A percentile compares a stretch with the other conserved stretches of the same genome.
These are phyloP conservation scores for Drechslera avenae DNA, from an alignment of 2,329 filamentous ascomycete species.

Conservation along the genomic window DNA sequence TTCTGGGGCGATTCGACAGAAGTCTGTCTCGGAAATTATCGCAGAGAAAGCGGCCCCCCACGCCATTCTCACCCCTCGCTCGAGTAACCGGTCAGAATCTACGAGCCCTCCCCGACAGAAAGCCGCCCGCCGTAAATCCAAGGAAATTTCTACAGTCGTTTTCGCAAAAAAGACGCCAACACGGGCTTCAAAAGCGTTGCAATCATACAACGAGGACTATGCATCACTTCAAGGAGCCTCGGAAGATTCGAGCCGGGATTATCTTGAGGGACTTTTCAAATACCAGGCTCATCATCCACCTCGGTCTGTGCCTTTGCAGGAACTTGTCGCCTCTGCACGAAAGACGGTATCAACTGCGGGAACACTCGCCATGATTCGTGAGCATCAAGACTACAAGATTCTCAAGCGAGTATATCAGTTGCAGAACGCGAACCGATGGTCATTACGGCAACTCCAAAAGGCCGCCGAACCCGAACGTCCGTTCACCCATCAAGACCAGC, in stretches of 20 bases:
- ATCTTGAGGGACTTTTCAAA: conserved; percentile 66
- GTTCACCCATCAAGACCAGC: conserved; percentile 80
- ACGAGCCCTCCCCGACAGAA: conserved; percentile 33
- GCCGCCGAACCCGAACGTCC: conserved; percentile 79
- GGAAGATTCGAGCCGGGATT: conserved; percentile 59
- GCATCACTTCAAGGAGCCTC: conserved; percentile 53
- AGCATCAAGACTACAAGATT: conserved; percentile 86
- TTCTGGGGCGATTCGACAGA: conserved; percentile 71
- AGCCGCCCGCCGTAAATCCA: conserved; percentile 51
- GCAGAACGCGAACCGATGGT: conserved; percentile 92
- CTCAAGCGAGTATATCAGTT: conserved; percentile 86
- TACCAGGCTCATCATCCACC: conserved; percentile 63
- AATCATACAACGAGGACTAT: conserved; percentile 48
- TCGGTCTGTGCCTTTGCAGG: conserved; percentile 62
- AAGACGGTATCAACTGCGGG: conserved; percentile 90
- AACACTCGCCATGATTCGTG: conserved; percentile 79
- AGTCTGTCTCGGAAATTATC: conserved; percentile 74
- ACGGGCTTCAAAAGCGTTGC: conserved; percentile 36
- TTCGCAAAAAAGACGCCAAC: conserved; percentile 68
- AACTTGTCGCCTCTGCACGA: conserved; percentile 78
- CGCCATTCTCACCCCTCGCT: conserved; percentile 50
- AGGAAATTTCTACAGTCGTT: conserved; percentile 74
- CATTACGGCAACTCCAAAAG: conserved; percentile 84
- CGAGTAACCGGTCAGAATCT: conserved; percentile 34
- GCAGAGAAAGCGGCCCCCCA: conserved; percentile 60